Conservation (phyloP, 2,329 filamentous ascomycete genomes). For the Furcasterigmium sp. region DNA sequence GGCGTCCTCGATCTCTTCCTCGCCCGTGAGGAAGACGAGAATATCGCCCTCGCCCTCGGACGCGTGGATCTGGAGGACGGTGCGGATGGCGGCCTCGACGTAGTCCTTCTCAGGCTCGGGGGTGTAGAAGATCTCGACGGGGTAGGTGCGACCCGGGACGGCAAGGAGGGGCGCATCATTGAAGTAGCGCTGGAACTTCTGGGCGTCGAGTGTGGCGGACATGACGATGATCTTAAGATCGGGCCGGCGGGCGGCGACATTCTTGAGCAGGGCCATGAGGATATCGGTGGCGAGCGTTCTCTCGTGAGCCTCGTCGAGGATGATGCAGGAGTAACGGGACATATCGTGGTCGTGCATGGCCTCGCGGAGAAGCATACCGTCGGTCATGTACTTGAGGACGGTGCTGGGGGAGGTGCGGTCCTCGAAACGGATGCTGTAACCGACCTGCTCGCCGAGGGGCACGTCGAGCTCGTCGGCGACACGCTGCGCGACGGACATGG, state of each 20-base stretch:
- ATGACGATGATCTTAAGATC: constrained; percentile 99
- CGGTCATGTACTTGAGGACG: constrained; percentile 98
- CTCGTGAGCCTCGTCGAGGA: constrained; percentile 97
- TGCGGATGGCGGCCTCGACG: constrained; percentile 89
- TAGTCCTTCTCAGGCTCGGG: constrained; percentile 95
- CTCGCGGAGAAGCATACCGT: constrained; percentile 95
- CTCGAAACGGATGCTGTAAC: constrained; percentile 98
- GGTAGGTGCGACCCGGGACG: constrained; percentile 90
- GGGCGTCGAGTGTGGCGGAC: constrained; percentile 93
- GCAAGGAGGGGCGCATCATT: constrained; percentile 88
- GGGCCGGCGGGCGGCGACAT: constrained; percentile 72
- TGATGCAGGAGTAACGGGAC: constrained; percentile 92
- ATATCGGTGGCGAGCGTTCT: constrained; percentile 96
- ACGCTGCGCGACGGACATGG: constrained; percentile 98
- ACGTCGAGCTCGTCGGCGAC: constrained; percentile 97
- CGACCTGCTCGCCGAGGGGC: constrained; percentile 85
- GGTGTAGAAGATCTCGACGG: constrained; percentile 98
- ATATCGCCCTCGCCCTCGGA: constrained; percentile 91
- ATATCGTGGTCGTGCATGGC: constrained; percentile 94
- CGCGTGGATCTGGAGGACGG: constrained; percentile 93
- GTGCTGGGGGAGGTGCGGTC: constrained; percentile 87
- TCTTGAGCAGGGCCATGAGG: constrained; percentile 92
- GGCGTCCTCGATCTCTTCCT: constrained; percentile 97
- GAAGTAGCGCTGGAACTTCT: constrained; percentile 98
- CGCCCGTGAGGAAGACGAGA: constrained; percentile 89